phyloP scores from a whole-genome alignment of 2,329 filamentous ascomycete genomes.

The Colletotrichum theobromicola region DNA sequence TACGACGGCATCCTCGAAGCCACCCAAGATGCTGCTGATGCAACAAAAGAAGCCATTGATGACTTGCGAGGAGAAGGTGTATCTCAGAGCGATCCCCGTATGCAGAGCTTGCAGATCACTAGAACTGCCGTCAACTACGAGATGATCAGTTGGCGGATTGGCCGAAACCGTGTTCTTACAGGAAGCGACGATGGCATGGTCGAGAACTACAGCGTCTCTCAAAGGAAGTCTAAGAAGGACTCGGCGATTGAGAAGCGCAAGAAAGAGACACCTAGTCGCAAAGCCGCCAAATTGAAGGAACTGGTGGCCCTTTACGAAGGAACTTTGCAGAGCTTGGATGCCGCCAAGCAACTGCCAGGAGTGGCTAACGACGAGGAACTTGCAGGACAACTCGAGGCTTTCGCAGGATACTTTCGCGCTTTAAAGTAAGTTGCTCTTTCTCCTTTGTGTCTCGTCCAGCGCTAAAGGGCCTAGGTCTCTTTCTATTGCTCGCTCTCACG shows the following conservation, averaged over 20 bases:
- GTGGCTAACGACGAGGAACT: slow-evolving; percentile 84
- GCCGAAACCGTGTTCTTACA: slow-evolving; percentile 87
- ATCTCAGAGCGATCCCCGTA: slow-evolving; percentile 79
- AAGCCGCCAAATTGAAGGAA: slow-evolving; percentile 82
- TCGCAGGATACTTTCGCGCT: slow-evolving; percentile 83
- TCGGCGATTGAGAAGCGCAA: slow-evolving; percentile 41
- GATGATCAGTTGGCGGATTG: slow-evolving; percentile 92
- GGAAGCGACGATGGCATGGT: slow-evolving; percentile 80
- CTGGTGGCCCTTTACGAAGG: slow-evolving; percentile 90
- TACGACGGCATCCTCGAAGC: slow-evolving; percentile 92
- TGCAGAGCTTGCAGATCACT: slow-evolving; percentile 93
- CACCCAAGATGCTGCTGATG: slow-evolving; percentile 92
- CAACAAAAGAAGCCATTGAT: slow-evolving; percentile 91
- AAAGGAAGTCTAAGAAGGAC: slow-evolving; percentile 59
- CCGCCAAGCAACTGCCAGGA: slow-evolving; percentile 87
- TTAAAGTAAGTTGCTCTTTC: slow-evolving; percentile 69
- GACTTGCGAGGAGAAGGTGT: slow-evolving; percentile 86
- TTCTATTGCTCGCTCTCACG: slow-evolving; percentile 84
- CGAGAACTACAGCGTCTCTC: slow-evolving; percentile 50
- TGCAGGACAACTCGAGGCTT: slow-evolving; percentile 77
- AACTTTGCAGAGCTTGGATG: slow-evolving; percentile 87
- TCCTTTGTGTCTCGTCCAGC: not conserved
- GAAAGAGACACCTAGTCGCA: slow-evolving; percentile 74
- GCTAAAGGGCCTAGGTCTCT: slow-evolving; percentile 63
- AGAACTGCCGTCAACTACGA: slow-evolving; percentile 93